Evolutionary conservation across 139 green algal species (phyloP).

Genomic region (Picochlorum sp.): DNA sequence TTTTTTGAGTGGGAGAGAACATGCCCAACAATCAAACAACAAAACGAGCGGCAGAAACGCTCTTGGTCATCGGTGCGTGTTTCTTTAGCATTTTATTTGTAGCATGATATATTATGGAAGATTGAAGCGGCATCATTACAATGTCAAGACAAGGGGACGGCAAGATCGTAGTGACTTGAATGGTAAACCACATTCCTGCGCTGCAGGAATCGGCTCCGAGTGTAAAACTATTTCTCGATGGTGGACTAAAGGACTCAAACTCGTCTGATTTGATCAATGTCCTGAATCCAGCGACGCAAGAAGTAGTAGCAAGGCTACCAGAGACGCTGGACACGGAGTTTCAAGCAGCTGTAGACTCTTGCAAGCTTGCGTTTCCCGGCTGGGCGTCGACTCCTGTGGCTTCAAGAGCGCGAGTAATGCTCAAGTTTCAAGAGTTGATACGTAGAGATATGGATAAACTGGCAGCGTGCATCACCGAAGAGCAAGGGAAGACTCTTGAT

Average conservation of each 20-base stretch:
- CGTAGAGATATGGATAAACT: conserved; percentile 80
- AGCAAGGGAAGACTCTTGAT: conserved; percentile 93
- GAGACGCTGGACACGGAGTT: conserved; percentile 74
- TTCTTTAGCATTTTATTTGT: too few species aligned
- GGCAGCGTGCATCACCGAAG: conserved; percentile 65
- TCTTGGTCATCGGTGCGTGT: too few species aligned
- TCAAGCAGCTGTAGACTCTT: conserved; percentile 64
- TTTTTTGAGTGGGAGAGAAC: too few species aligned
- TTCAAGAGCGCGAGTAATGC: conserved; percentile 72
- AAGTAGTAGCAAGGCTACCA: conserved; percentile 71
- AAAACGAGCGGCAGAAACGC: too few species aligned
- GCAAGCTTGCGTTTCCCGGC: conserved; percentile 63
- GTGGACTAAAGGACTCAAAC: conserved; percentile 54
- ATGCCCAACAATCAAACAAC: too few species aligned
- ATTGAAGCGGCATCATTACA: too few species aligned
- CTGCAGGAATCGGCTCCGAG: too few species aligned
- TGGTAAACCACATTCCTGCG: too few species aligned
- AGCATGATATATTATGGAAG: too few species aligned
- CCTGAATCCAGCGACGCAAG: conserved; percentile 75
- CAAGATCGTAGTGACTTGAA: too few species aligned
- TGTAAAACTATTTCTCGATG: conserved; percentile 61
- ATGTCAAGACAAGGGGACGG: too few species aligned
- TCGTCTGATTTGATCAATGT: conserved; percentile 59
- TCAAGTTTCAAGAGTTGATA: conserved; percentile 81
- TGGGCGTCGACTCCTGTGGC: conserved; percentile 74